These are phyloP conservation scores for Aurantiochytrium sp. DNA, from an alignment of 108 stramenopile genomes.

Conservation along the genomic window DNA sequence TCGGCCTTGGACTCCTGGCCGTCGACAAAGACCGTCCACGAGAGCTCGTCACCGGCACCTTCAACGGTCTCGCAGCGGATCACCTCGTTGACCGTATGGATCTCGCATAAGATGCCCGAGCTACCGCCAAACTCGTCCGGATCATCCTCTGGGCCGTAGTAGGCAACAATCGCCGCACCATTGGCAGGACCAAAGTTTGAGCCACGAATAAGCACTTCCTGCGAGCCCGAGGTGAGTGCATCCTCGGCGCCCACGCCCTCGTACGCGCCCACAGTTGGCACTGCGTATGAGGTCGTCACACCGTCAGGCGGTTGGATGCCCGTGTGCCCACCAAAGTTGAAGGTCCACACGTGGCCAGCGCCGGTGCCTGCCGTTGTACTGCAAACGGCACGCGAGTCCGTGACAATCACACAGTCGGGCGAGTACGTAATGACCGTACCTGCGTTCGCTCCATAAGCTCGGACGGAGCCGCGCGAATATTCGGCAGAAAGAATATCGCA, in stretches of 20 bases:
- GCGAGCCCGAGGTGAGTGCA: background rate
- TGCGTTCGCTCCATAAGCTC: background rate
- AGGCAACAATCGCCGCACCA: background rate
- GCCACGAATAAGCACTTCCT: background rate
- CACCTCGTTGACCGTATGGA: background rate
- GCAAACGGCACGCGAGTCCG: constrained; percentile 9
- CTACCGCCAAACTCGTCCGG: background rate
- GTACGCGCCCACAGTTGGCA: background rate
- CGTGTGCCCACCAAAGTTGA: constrained; percentile 4
- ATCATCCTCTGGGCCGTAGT: constrained; percentile 10
- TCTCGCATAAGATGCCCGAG: background rate
- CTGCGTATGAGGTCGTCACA: background rate
- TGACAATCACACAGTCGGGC: constrained; percentile 12
- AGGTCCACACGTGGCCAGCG: constrained; percentile 7
- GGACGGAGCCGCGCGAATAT: background rate
- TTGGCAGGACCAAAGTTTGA: constrained; percentile 16
- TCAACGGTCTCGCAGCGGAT: constrained; percentile 16
- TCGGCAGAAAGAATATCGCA: background rate
- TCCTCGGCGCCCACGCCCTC: background rate
- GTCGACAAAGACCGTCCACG: constrained; percentile 26
- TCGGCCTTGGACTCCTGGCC: constrained; percentile 19
- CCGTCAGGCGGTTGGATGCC: background rate
- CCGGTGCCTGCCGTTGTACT: constrained; percentile 33
- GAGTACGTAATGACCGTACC: background rate
- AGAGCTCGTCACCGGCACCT: constrained; percentile 29